Percentiles rank a stretch among this genome's conserved stretches.
phyloP scores from a whole-genome alignment of 129 eudicot species.

The Solidago caesia region DNA sequence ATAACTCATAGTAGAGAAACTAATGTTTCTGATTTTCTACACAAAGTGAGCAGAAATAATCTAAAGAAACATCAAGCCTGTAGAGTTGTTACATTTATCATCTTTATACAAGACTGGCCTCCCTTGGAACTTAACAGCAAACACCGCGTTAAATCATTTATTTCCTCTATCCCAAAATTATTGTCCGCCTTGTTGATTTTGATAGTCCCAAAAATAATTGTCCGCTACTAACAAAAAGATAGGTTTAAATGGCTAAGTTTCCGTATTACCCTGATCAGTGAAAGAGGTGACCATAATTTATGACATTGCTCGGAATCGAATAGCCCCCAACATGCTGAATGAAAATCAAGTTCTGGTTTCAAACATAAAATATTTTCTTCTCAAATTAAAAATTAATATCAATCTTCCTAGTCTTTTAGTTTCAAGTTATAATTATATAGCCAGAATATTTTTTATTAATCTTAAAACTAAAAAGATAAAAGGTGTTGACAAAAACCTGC shows the following conservation, averaged over 20 bases:
- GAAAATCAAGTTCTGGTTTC: neutral
- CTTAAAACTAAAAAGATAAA: neutral
- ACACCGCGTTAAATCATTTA: conserved; percentile 4
- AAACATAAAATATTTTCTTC: neutral
- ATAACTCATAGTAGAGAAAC: no score
- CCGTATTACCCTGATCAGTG: neutral
- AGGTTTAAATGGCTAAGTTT: no score
- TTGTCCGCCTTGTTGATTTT: no score
- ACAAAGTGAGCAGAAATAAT: neutral
- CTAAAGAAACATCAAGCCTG: conserved; percentile 3
- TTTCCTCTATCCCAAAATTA: neutral
- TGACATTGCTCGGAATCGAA: neutral
- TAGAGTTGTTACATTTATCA: neutral
- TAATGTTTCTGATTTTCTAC: no score
- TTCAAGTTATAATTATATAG: neutral
- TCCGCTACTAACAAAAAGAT: no score
- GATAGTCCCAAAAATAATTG: no score
- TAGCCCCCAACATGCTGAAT: neutral
- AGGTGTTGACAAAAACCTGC: conserved; percentile 56
- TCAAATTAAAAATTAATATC: neutral
- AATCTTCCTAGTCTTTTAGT: neutral
- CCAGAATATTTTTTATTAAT: neutral
- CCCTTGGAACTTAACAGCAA: conserved; percentile 12
- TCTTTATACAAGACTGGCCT: neutral
- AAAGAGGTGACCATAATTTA: neutral